Evolutionary conservation across 345 rosid genomes (phyloP), one percentile per base, ranked within the genome.

Genomic region (Gossypium ekmanianum): DNA sequence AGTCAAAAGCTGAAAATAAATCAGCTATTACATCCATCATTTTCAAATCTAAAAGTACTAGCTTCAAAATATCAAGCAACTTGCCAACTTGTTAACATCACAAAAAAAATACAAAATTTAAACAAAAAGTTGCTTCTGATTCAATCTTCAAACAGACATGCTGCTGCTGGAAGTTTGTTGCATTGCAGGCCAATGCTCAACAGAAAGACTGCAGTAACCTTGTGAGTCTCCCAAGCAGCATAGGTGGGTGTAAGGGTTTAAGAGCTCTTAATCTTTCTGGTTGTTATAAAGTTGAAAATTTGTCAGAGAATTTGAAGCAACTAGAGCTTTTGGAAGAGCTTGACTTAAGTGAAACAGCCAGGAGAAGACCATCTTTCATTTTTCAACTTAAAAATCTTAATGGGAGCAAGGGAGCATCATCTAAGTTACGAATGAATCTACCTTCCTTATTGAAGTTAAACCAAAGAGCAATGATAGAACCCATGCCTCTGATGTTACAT

Each of bases 261-360:
- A 39, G n/a, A 39, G 39, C 24, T 63, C 68, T 63, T 63, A 55
- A 22, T 51, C 34, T 66, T 3, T 11, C 54, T 11, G 34, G 34
- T 2, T 66, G 71, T 45, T 66, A 2, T 44, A 20, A 45, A 20
- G 0, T 45, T 20, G 55, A 13, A 67, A 45, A 7, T 20, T 45
- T 44, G 61, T 47, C 61, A 62, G 64, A 22, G 29, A 9, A 3
- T 39, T 17, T 72, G 39, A 48, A 44, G 45, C 43, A 29, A 1
- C 13, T 68, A 34, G 41, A 27, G 13, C 7, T 4, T n/a, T 59
- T 68, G 47, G 7, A 2, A 13, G 10, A 48, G 73, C 73, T 69
- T 50, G 73, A 69, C 7, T 5, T 82, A 18, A 67, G 69, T 61
- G 80, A 74, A 73, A 80, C 82, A 16, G 2, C 74, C 57, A 57